Conservation (phyloP, 768 basidiomycete genomes). For the Amanita phalloides region DNA sequence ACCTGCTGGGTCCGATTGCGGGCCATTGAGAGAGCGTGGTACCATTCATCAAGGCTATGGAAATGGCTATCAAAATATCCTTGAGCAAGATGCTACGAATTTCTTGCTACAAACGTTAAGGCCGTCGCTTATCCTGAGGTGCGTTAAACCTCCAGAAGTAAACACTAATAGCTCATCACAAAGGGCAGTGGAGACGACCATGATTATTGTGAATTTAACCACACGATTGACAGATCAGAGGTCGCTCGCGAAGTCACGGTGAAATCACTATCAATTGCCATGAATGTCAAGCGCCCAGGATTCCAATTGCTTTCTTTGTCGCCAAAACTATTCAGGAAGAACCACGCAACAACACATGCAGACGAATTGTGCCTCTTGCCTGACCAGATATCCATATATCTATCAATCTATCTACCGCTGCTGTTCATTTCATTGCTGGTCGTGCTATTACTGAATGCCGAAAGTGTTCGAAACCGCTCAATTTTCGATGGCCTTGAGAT, state of each 20-base stretch:
- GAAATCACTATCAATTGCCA: conserved; percentile 84
- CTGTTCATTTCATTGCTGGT: conserved; percentile 45
- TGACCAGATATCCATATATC: conserved; percentile 73
- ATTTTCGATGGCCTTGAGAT: not conserved
- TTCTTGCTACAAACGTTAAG: conserved; percentile 55
- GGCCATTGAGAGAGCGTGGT: conserved; percentile 66
- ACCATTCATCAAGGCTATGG: conserved; percentile 66
- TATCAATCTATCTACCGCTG: conserved; percentile 61
- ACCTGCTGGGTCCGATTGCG: conserved; percentile 58
- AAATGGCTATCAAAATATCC: conserved; percentile 75
- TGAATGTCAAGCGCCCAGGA: conserved; percentile 77
- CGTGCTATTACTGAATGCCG: conserved; percentile 21
- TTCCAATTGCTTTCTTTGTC: conserved; percentile 80
- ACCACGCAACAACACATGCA: conserved; percentile 20
- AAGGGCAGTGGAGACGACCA: conserved; percentile 79
- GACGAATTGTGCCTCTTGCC: conserved; percentile 74
- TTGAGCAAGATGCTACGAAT: conserved; percentile 53
- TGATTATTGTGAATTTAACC: conserved; percentile 78
- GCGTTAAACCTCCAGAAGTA: conserved; percentile 8
- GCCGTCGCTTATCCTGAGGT: conserved; percentile 75
- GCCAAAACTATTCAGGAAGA: conserved; percentile 4
- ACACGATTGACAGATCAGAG: conserved; percentile 24
- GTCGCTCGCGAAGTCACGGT: conserved; percentile 67
- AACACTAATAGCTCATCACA: conserved; percentile 3
- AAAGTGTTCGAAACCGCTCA: conserved; percentile 8